Conservation (phyloP, 2,329 filamentous ascomycete species). For the Exophiala aquamarina region DNA sequence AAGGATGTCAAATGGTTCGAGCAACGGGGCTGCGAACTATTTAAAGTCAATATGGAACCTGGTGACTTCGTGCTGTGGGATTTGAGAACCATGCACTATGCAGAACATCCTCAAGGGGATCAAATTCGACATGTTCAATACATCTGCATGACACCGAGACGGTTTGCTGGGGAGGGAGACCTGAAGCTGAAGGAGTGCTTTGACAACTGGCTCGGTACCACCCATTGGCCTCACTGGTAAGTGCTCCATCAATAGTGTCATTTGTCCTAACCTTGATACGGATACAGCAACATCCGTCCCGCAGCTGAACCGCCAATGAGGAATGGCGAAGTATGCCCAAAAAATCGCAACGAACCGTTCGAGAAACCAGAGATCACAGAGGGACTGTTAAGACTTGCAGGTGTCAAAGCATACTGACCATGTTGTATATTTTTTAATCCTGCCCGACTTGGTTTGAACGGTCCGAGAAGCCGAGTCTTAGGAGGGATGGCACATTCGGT, state of each 20-base stretch:
- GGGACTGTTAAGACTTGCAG: slow-evolving; percentile 35
- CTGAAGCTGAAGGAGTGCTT: slow-evolving; percentile 35
- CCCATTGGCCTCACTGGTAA: slow-evolving; percentile 43
- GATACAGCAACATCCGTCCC: slow-evolving; percentile 27
- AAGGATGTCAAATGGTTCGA: slow-evolving; percentile 46
- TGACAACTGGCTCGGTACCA: slow-evolving; percentile 35
- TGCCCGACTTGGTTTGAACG: no score
- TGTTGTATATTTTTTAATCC: no score
- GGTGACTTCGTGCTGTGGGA: slow-evolving; percentile 50
- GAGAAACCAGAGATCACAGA: slow-evolving; percentile 40
- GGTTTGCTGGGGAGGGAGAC: slow-evolving; percentile 36
- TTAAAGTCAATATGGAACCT: slow-evolving; percentile 43
- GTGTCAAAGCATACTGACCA: slow-evolving; percentile 31
- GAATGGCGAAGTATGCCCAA: slow-evolving; percentile 24
- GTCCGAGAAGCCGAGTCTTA: no score
- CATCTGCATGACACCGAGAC: slow-evolving; percentile 37
- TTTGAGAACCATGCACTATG: slow-evolving; percentile 49
- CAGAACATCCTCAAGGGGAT: slow-evolving; percentile 35
- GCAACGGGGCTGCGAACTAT: slow-evolving; percentile 37
- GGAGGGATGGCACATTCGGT: no score
- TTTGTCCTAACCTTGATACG: no score
- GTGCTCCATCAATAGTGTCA: slow-evolving; percentile 36
- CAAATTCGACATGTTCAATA: slow-evolving; percentile 39
- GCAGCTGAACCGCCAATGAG: slow-evolving; percentile 21
- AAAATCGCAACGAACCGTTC: slow-evolving; percentile 38